Percentiles rank a stretch among this genome's conserved stretches.
Conservation (phyloP, 208 protist genomes). For the Herpetomonas samuelpessoai region DNA sequence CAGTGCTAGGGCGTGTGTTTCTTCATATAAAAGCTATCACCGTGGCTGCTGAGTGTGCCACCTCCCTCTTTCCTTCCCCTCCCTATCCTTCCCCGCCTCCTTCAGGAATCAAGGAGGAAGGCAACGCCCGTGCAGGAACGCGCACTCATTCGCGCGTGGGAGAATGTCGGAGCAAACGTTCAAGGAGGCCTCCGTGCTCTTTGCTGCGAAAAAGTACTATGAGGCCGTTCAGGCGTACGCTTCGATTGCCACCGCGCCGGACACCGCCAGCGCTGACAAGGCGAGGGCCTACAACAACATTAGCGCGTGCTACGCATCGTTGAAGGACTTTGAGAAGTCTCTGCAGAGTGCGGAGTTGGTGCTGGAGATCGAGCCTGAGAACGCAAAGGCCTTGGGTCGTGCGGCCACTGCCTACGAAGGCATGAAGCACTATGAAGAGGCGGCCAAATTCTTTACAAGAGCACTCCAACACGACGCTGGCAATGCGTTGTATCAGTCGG, state of each 20-base stretch:
- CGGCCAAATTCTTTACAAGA: slow-evolving; percentile 26
- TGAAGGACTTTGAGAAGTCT: slow-evolving; percentile 51
- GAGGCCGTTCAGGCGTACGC: slow-evolving; percentile 55
- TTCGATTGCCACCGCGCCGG: slow-evolving; percentile 20
- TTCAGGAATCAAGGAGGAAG: too few relatives aligned
- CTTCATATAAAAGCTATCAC: too few relatives aligned
- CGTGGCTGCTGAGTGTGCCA: too few relatives aligned
- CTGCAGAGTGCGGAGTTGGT: slow-evolving; percentile 47
- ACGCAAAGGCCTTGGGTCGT: slow-evolving; percentile 57
- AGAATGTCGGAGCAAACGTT: slow-evolving; percentile 53
- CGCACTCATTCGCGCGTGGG: too few relatives aligned
- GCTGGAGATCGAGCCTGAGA: slow-evolving; percentile 39
- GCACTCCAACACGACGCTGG: slow-evolving; percentile 35
- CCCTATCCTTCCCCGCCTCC: too few relatives aligned
- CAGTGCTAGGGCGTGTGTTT: too few relatives aligned
- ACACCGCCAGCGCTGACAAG: slow-evolving; percentile 19
- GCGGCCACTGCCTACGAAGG: slow-evolving; percentile 71
- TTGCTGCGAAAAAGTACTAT: slow-evolving; percentile 35
- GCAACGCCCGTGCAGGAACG: too few relatives aligned
- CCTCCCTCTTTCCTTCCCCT: too few relatives aligned
- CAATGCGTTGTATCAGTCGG: slow-evolving; percentile 27
- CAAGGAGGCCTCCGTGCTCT: slow-evolving; percentile 42
- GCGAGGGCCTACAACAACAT: slow-evolving; percentile 76
- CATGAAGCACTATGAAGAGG: slow-evolving; percentile 66
- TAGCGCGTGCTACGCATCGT: slow-evolving; percentile 73